Conservation (phyloP, 805 yeast species). For the Schwanniomyces occidentalis region DNA sequence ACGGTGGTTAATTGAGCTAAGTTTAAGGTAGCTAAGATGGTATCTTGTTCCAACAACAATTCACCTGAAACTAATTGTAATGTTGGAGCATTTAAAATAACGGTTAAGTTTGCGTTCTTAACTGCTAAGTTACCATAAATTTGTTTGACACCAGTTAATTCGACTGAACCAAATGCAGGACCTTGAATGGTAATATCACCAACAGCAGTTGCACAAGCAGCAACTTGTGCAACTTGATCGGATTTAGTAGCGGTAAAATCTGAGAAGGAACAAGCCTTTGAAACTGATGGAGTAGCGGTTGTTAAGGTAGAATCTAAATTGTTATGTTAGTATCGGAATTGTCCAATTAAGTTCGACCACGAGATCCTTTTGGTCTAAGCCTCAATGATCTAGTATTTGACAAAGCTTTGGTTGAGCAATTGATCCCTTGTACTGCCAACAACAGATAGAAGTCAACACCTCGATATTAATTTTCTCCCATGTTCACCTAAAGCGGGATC, state of each 20-base stretch:
- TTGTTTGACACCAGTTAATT: slow-evolving; percentile 72
- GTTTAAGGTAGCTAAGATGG: slow-evolving; percentile 64
- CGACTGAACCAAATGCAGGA: slow-evolving; percentile 54
- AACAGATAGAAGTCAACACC: too few relatives aligned
- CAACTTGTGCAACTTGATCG: slow-evolving; percentile 69
- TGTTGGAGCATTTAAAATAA: slow-evolving; percentile 73
- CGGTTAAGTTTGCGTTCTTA: slow-evolving; percentile 62
- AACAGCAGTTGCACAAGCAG: slow-evolving; percentile 74
- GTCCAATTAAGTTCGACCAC: too few relatives aligned
- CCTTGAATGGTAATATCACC: slow-evolving; percentile 79
- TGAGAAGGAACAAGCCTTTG: slow-evolving; percentile 64
- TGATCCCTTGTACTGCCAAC: background rate
- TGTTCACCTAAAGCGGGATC: too few relatives aligned
- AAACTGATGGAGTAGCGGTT: slow-evolving; percentile 54
- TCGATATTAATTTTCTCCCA: too few relatives aligned
- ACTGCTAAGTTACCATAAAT: slow-evolving; percentile 75
- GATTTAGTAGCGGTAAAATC: slow-evolving; percentile 75
- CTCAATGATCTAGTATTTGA: slow-evolving; percentile 1
- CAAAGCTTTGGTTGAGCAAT: background rate
- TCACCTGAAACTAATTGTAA: slow-evolving; percentile 74
- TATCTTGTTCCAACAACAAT: slow-evolving; percentile 61
- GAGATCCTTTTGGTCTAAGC: slow-evolving; percentile 1
- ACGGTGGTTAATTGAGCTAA: slow-evolving; percentile 80
- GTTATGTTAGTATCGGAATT: slow-evolving; percentile 8
- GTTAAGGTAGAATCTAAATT: slow-evolving; percentile 46